phyloP scores from a whole-genome alignment of 2,329 filamentous ascomycete species.

The Daldinia eschscholtzii region DNA sequence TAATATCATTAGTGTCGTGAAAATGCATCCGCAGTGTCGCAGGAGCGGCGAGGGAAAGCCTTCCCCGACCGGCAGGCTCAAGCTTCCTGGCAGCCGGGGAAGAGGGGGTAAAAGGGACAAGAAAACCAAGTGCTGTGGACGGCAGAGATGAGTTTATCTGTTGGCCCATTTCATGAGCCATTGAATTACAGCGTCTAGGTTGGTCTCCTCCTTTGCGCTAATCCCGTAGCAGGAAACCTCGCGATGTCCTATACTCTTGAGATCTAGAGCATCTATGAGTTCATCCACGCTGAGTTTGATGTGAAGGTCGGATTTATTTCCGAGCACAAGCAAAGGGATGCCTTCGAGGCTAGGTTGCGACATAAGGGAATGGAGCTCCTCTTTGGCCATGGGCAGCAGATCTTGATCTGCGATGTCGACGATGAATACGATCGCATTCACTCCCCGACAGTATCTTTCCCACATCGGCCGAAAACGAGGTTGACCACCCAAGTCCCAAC shows the following conservation, averaged over 20 bases:
- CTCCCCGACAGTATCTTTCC: slow-evolving; percentile 97
- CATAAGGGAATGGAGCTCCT: slow-evolving; percentile 92
- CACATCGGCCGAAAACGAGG: slow-evolving; percentile 98
- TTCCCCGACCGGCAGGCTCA: slow-evolving; percentile 18
- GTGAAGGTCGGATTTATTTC: slow-evolving; percentile 97
- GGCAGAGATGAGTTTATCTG: slow-evolving; percentile 63
- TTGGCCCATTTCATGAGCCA: slow-evolving; percentile 94
- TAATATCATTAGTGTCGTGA: slow-evolving; percentile 52
- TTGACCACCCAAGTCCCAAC: slow-evolving; percentile 98
- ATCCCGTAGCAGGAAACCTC: slow-evolving; percentile 99
- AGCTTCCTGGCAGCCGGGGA: slow-evolving; percentile 29
- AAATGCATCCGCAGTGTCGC: slow-evolving; percentile 49
- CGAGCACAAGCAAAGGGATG: slow-evolving; percentile 92
- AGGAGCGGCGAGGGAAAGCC: slow-evolving; percentile 34
- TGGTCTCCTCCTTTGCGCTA: slow-evolving; percentile 98
- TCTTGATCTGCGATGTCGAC: slow-evolving; percentile 92
- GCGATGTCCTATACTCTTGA: slow-evolving; percentile 88
- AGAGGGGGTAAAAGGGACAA: slow-evolving; percentile 19
- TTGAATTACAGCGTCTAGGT: slow-evolving; percentile 94
- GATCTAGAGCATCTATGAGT: slow-evolving; percentile 90
- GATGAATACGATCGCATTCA: slow-evolving; percentile 98
- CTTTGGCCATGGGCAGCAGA: slow-evolving; percentile 84
- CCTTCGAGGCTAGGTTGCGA: slow-evolving; percentile 85
- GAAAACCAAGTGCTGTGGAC: slow-evolving; percentile 21
- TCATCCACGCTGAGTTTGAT: slow-evolving; percentile 93